These are phyloP conservation scores for Eragrostis curvula DNA, from an alignment of 176 grass and related monocot species.

Conservation along the genomic window DNA sequence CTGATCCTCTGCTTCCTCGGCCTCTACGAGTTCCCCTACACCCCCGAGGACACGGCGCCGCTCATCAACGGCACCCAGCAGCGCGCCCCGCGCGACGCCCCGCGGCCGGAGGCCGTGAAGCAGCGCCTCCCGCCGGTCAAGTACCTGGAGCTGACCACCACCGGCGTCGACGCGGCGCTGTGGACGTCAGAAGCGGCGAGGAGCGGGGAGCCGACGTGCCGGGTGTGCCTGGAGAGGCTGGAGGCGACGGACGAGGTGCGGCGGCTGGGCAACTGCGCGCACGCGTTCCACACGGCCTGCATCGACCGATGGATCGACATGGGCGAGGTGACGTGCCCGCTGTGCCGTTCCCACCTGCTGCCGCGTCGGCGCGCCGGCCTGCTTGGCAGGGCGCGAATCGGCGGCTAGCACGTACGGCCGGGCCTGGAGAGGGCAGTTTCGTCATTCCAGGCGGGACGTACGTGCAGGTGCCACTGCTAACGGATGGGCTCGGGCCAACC, in stretches of 20 bases:
- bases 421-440: neutral
- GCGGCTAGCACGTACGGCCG: neutral
- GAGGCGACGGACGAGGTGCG: conserved; percentile 60
- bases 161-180: conserved; percentile 8
- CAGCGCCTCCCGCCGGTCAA: conserved; percentile 51
- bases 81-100: neutral
- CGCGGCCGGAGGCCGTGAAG: conserved; percentile 56
- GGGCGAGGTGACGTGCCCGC: conserved; percentile 68
- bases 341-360: conserved; percentile 66
- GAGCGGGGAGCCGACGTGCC: conserved; percentile 44
- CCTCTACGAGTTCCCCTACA: conserved; percentile 55
- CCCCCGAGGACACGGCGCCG: conserved; percentile 23
- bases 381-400: conserved; percentile 22
- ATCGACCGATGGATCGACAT: conserved; percentile 84
- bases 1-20: conserved; percentile 46
- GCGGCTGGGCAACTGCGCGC: conserved; percentile 70
- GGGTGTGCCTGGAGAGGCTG: conserved; percentile 75
- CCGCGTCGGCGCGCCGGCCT: conserved; percentile 33
- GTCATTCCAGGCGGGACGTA: conserved; percentile 5
- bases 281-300: conserved; percentile 74
- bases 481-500: conserved; percentile 33
- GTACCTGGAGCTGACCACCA: conserved; percentile 33
- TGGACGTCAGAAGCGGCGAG: neutral
- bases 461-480: neutral
- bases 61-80: conserved; percentile 25